phyloP scores from a whole-genome alignment of 2,329 filamentous ascomycete genomes.

The Alternaria rosae region DNA sequence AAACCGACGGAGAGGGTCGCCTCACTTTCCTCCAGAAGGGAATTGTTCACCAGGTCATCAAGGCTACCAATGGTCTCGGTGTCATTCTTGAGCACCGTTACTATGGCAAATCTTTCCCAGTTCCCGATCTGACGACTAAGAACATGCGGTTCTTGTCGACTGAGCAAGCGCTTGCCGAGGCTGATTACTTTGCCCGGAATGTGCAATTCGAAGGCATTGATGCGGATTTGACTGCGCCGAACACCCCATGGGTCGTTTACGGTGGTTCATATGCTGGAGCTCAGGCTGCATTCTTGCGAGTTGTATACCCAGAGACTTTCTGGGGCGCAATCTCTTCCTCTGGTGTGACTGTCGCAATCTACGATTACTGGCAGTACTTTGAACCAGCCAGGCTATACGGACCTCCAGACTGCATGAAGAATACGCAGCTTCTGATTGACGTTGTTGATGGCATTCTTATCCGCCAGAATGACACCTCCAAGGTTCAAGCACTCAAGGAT shows the following conservation, averaged over 20 bases:
- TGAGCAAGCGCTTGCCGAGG: slow-evolving; percentile 82
- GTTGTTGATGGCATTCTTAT: slow-evolving; percentile 67
- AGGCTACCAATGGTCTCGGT: slow-evolving; percentile 72
- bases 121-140: slow-evolving; percentile 69
- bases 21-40: slow-evolving; percentile 79
- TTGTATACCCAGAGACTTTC: slow-evolving; percentile 78
- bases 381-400: slow-evolving; percentile 65
- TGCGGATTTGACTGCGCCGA: slow-evolving; percentile 69
- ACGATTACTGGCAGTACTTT: slow-evolving; percentile 75
- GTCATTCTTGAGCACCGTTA: slow-evolving; percentile 88
- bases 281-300: slow-evolving; percentile 77
- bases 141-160: slow-evolving; percentile 84
- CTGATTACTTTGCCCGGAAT: slow-evolving; percentile 79
- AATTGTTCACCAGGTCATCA: slow-evolving; percentile 73
- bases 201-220: slow-evolving; percentile 74
- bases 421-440: slow-evolving; percentile 67
- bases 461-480: slow-evolving; percentile 54
- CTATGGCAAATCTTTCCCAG: slow-evolving; percentile 79
- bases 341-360: slow-evolving; percentile 78
- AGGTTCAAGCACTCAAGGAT: slow-evolving; percentile 58
- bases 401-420: slow-evolving; percentile 68
- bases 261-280: slow-evolving; percentile 86
- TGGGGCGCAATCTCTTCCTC: slow-evolving; percentile 83
- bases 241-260: slow-evolving; percentile 77
- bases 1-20: slow-evolving; percentile 69